Evolutionary conservation across 2,329 filamentous ascomycete species (phyloP), one percentile per base, ranked within the genome.

Genomic region (Trichothecium sympodiale): DNA sequence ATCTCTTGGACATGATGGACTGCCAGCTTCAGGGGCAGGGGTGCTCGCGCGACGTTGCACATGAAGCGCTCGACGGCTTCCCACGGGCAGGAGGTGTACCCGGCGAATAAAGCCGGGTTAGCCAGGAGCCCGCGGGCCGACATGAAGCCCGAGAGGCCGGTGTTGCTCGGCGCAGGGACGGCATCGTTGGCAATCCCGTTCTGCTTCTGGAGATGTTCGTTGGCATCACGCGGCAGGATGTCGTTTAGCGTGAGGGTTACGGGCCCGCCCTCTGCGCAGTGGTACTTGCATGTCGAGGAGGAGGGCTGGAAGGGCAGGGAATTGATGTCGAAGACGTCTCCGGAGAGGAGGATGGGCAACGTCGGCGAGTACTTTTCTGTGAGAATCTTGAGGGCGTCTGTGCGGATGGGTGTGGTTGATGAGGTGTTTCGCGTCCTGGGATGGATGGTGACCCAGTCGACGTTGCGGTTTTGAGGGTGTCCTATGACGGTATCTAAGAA

Each of bases 391-490:
- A 83, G 70, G 0, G 77, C 72, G 29, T 75, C 74, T 27, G 75
- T 60, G 48, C 73, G 65, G 38, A 82, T 79, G 7, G 77, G 74
- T 1, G 64, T 62, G 18, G 65, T 74, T 25, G 74, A 79, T 2
- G 75, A 69, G 12, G 77, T 82, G 41, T 59, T 60, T 27, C 72
- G 63, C 31, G 70, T 74, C n/a, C 80, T 67, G 3, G 77, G 78
- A 52, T 83, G 80, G 37, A 83, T 76, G 27, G 79, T 83, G 37
- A 83, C 61, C 61, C 76, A 83, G 60, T 83, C 77, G 35, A 80
- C 68, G 20, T 71, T 63, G 8, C 69, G 60, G 41, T 63, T 51
- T 23, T 63, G 56, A 4, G 61, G 53, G 39, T 74, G 67, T 2
- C 66, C 68, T 32, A 82, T 61, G 8, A 83, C 73, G 0, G 71